Evolutionary conservation across 257 asterid species (phyloP).

Genomic region (Anisodus tanguticus): DNA sequence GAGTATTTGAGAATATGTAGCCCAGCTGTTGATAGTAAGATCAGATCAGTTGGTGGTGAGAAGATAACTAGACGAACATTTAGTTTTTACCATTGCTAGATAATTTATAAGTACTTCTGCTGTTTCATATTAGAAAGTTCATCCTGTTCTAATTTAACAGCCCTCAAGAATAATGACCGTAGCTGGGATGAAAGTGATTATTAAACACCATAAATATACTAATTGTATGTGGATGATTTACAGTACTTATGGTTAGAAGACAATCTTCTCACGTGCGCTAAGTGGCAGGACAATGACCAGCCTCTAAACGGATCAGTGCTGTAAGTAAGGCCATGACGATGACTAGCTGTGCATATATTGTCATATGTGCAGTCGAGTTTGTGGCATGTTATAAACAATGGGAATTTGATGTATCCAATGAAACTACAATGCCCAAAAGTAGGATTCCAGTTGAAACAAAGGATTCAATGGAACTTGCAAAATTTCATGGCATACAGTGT

Average conservation of each 20-base stretch:
- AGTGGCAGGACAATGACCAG: neutral
- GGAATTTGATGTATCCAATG: constrained; percentile 71
- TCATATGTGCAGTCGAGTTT: constrained; percentile 61
- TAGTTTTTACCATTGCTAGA: constrained; percentile 19
- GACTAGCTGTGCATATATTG: neutral
- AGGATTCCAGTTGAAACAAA: constrained; percentile 12
- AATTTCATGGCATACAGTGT: constrained; percentile 32
- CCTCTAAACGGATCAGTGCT: neutral
- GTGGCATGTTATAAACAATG: constrained; percentile 63
- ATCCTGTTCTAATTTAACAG: neutral
- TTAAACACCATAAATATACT: neutral
- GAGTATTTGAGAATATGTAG: constrained; percentile 64
- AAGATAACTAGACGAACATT: constrained; percentile 52
- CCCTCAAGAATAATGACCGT: constrained; percentile 73
- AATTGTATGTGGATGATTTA: too few species aligned
- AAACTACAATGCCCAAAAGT: constrained; percentile 29
- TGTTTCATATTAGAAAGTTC: neutral
- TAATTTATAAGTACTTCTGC: neutral
- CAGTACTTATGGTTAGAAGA: neutral
- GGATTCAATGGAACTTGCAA: constrained; percentile 42
- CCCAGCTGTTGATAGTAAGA: constrained; percentile 85
- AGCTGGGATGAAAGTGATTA: constrained; percentile 67
- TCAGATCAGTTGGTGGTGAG: constrained; percentile 74
- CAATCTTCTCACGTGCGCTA: neutral
- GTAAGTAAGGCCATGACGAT: neutral